phyloP scores from a whole-genome alignment of 805 yeast genomes.

The Candida krabiensis region DNA sequence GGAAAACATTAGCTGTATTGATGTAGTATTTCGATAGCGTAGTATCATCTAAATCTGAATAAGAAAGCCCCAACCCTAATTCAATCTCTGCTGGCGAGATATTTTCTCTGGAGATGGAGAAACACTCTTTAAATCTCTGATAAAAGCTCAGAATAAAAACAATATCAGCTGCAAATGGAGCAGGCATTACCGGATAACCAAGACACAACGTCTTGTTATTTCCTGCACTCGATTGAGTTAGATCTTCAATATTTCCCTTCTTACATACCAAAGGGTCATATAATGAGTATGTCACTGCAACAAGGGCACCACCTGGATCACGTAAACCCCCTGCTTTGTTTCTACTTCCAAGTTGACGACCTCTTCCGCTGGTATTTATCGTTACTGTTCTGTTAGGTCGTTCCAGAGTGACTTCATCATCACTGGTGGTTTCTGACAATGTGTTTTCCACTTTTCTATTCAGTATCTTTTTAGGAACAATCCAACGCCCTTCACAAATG shows the following conservation, averaged over 20 bases:
- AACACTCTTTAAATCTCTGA: not conserved
- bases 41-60: not conserved
- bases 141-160: conserved; percentile 2
- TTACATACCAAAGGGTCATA: not conserved
- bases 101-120: not conserved
- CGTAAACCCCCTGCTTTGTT: not conserved
- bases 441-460: too few relatives aligned
- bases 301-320: not conserved
- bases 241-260: not conserved
- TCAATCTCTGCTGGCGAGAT: conserved; percentile 3
- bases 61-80: conserved; percentile 2
- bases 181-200: conserved; percentile 4
- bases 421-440: too few relatives aligned
- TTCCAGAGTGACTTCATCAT: too few relatives aligned
- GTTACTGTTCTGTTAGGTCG: too few relatives aligned
- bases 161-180: conserved; percentile 4
- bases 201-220: not conserved
- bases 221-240: too few relatives aligned
- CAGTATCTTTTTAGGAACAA: too few relatives aligned
- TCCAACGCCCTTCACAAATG: not conserved
- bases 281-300: not conserved
- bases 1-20: not conserved
- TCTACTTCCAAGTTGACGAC: not conserved
- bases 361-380: not conserved
- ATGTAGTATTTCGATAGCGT: not conserved